Evolutionary conservation across 139 green algal species (phyloP).

Genomic region (Eudorina sp.): DNA sequence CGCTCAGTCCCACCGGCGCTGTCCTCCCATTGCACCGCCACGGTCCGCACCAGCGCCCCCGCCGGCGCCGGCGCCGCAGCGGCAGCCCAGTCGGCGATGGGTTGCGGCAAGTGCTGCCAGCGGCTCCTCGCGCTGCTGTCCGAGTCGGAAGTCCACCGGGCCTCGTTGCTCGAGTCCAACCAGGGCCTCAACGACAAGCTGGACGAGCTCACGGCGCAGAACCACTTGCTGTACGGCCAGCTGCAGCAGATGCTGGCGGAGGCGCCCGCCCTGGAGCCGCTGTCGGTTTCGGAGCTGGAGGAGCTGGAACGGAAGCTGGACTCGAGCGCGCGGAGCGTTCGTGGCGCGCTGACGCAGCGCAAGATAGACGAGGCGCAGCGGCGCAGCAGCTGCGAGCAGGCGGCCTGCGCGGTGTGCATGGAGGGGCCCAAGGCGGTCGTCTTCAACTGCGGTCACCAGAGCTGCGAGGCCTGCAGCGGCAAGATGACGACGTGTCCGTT

Average conservation of each 20-base stretch:
- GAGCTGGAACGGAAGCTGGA: conserved; percentile 64
- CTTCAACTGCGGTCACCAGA: conserved; percentile 71
- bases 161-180: conserved; percentile 6
- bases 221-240: conserved; percentile 39
- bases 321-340: conserved; percentile 28
- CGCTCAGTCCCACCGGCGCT: background rate
- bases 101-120: conserved; percentile 15
- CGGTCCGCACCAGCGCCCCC: background rate
- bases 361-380: conserved; percentile 56
- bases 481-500: conserved; percentile 61
- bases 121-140: conserved; percentile 51
- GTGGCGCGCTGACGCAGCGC: conserved; percentile 58
- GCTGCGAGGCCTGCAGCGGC: conserved; percentile 55
- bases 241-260: conserved; percentile 47
- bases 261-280: conserved; percentile 37
- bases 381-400: conserved; percentile 36
- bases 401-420: conserved; percentile 64
- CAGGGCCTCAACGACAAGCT: conserved; percentile 9
- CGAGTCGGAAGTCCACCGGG: conserved; percentile 5
- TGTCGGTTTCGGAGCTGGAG: conserved; percentile 5
- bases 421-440: conserved; percentile 54
- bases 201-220: conserved; percentile 50
- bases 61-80: background rate
- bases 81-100: no score
- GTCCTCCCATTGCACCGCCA: background rate